A percentile compares a stretch with the other conserved stretches of the same genome.
These are phyloP conservation scores for Arachnopeziza araneosa DNA, from an alignment of 2,329 filamentous ascomycete species.

Conservation along the genomic window DNA sequence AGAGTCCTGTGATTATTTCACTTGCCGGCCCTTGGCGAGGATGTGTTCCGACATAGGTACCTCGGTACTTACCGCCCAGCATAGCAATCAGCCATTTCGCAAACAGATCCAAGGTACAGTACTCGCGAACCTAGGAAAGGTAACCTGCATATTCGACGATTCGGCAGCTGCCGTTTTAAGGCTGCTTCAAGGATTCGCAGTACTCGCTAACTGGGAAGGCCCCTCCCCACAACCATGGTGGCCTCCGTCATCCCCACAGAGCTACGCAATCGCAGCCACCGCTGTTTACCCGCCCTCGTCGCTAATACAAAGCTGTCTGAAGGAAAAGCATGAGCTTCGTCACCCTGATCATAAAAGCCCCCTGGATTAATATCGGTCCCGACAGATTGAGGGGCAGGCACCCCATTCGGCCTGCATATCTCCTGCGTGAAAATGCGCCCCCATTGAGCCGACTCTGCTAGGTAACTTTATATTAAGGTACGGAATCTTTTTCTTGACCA, in stretches of 20 bases:
- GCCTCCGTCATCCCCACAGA: background rate
- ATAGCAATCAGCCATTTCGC: too few species aligned
- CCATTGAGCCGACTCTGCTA: background rate
- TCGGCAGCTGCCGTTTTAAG: background rate
- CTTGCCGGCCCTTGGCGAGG: too few species aligned
- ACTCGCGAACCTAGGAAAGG: too few species aligned
- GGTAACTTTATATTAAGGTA: background rate
- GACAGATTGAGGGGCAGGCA: background rate
- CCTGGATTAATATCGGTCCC: background rate
- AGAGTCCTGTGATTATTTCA: too few species aligned
- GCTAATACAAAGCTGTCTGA: background rate
- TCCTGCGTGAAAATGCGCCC: background rate
- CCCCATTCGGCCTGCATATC: too few species aligned
- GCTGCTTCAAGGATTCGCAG: background rate
- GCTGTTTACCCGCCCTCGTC: background rate
- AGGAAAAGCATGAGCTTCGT: background rate
- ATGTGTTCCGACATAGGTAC: too few species aligned
- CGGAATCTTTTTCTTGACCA: background rate
- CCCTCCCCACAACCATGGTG: background rate
- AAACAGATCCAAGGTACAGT: too few species aligned
- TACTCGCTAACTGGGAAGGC: background rate
- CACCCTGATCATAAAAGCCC: background rate
- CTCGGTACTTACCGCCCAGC: too few species aligned
- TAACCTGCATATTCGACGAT: too few species aligned
- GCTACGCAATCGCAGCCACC: background rate